These are phyloP conservation scores for Chenopodium quinoa DNA, from an alignment of 148 eudicot species.

Conservation along the genomic window DNA sequence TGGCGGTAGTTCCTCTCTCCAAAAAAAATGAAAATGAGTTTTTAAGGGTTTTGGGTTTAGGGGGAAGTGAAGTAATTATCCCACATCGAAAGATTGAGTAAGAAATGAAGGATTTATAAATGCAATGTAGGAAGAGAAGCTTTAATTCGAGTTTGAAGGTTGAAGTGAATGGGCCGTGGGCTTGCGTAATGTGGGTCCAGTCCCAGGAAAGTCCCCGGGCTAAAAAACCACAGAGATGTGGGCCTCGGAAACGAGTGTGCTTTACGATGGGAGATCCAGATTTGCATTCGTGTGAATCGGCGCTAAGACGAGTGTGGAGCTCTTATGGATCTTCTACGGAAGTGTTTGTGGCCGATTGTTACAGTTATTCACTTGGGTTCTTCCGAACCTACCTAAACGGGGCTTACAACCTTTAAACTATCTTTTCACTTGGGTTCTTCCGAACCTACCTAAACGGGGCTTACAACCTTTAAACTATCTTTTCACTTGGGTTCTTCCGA, in stretches of 20 bases:
- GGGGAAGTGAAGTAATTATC: background rate
- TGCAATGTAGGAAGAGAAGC: fast-evolving
- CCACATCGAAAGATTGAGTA: slow-evolving; percentile 1
- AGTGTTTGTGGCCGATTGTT: slow-evolving; percentile 20
- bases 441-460: slow-evolving; percentile 47
- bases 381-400: slow-evolving; percentile 38
- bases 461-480: slow-evolving; percentile 29
- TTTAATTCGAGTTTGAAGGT: background rate
- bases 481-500: slow-evolving; percentile 32
- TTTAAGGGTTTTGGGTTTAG: background rate
- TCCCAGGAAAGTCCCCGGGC: slow-evolving; percentile 58
- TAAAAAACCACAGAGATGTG: slow-evolving; percentile 36
- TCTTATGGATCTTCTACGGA: slow-evolving; percentile 10
- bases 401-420: slow-evolving; percentile 37
- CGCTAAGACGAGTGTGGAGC: slow-evolving; percentile 47
- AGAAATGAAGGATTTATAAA: background rate
- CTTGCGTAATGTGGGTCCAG: background rate
- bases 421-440: slow-evolving; percentile 33
- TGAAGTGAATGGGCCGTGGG: slow-evolving; percentile 34
- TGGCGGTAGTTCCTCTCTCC: background rate
- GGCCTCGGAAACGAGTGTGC: slow-evolving; percentile 36
- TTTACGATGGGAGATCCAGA: background rate
- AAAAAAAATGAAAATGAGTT: background rate
- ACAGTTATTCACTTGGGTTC: slow-evolving; percentile 47
- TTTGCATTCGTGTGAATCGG: background rate